Evolutionary conservation across 768 basidiomycete genomes (phyloP).

Genomic region (Chalciporus sphaerocephalus): DNA sequence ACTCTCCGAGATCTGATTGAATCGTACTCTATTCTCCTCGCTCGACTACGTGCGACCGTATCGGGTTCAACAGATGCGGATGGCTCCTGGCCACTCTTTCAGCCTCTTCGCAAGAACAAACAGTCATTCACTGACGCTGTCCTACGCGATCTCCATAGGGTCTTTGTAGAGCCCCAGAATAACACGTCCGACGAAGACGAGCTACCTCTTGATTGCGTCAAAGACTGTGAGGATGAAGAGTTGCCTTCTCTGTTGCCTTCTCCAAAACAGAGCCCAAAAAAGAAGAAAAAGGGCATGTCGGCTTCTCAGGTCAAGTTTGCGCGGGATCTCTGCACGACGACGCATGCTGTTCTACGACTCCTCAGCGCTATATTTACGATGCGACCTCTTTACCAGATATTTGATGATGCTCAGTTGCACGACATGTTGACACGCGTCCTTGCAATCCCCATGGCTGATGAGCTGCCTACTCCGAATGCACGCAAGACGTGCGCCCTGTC

Average conservation of each 20-base stretch:
- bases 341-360: constrained; percentile 65
- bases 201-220: constrained; percentile 20
- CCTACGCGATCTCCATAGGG: constrained; percentile 65
- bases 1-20: constrained; percentile 60
- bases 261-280: constrained; percentile 59
- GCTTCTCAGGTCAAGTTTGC: constrained; percentile 77
- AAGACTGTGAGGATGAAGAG: constrained; percentile 25
- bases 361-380: constrained; percentile 57
- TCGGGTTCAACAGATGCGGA: constrained; percentile 46
- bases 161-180: constrained; percentile 52
- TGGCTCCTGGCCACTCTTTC: constrained; percentile 67
- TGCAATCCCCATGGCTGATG: constrained; percentile 64
- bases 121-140: constrained; percentile 52
- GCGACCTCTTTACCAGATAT: constrained; percentile 55
- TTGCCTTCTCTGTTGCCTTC: constrained; percentile 50
- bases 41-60: constrained; percentile 53
- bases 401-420: constrained; percentile 54
- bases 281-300: constrained; percentile 60
- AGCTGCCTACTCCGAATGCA: constrained; percentile 75
- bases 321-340: constrained; percentile 71
- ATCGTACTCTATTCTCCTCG: constrained; percentile 67
- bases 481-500: constrained; percentile 82
- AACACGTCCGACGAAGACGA: constrained; percentile 21
- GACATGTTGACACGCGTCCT: constrained; percentile 60
- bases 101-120: constrained; percentile 57